Evolutionary conservation across 2,329 filamentous ascomycete genomes (phyloP).

Genomic region (Pestalotiopsis sp.): DNA sequence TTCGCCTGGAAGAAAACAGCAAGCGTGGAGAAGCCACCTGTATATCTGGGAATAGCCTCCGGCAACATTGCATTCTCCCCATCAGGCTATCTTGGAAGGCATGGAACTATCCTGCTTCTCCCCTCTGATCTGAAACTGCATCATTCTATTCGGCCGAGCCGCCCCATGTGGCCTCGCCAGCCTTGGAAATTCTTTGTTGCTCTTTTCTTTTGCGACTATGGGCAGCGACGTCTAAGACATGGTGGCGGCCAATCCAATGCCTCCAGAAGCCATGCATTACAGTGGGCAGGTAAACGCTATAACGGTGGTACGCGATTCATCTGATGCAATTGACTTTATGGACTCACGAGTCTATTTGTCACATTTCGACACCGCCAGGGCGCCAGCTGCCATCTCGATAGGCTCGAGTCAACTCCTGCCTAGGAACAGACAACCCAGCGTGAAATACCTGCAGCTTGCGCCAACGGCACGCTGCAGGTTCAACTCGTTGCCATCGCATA

Average conservation of each 20-base stretch:
- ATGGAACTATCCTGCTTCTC: neutral
- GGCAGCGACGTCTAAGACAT: neutral
- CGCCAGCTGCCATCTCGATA: neutral
- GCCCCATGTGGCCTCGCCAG: neutral
- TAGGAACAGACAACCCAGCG: neutral
- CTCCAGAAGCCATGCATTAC: neutral
- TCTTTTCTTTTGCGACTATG: neutral
- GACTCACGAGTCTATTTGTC: neutral
- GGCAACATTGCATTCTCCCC: neutral
- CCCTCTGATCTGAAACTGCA: neutral
- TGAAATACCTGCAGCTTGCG: neutral
- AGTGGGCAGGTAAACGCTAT: neutral
- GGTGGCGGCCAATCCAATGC: neutral
- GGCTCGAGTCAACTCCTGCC: neutral
- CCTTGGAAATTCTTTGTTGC: neutral
- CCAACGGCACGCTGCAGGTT: neutral
- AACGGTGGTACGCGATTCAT: neutral
- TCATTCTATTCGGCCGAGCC: neutral
- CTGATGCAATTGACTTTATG: neutral
- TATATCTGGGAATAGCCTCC: neutral
- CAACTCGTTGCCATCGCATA: neutral
- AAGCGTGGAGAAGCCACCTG: neutral
- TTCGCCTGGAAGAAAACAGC: neutral
- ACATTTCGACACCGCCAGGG: neutral
- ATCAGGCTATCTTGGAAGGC: neutral